phyloP scores from a whole-genome alignment of 768 basidiomycete genomes.

The Mycena sanguinolenta region DNA sequence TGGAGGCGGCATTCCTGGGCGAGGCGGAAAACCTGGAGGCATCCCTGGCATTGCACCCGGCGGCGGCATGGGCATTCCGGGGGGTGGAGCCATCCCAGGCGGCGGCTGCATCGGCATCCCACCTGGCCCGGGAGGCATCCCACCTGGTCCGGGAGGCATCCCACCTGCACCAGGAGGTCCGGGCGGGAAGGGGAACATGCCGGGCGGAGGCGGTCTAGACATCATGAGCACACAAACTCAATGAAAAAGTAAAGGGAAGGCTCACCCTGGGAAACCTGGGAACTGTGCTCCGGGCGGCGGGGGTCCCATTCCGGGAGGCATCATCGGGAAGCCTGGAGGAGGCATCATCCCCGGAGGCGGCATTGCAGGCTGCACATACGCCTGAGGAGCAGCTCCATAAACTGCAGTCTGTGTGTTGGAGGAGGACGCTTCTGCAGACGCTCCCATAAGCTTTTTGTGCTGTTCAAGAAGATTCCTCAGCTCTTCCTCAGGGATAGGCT shows the following conservation, averaged over 20 bases:
- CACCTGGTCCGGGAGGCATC: conserved; percentile 62
- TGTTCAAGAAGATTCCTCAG: conserved; percentile 87
- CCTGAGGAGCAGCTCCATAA: conserved; percentile 80
- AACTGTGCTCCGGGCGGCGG: conserved; percentile 47
- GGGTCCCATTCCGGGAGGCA: conserved; percentile 43
- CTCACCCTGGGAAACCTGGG: conserved; percentile 33
- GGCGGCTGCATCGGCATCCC: conserved; percentile 53
- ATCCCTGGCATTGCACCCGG: conserved; percentile 41
- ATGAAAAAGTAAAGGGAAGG: neutral
- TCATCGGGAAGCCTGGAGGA: conserved; percentile 34
- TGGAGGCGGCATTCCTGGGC: conserved; percentile 48
- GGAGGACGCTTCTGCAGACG: conserved; percentile 53
- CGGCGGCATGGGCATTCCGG: conserved; percentile 60
- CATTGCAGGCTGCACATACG: conserved; percentile 69
- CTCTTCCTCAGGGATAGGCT: conserved; percentile 84
- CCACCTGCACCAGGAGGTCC: conserved; percentile 62
- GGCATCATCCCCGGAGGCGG: conserved; percentile 44
- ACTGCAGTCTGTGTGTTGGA: conserved; percentile 62
- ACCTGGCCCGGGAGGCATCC: conserved; percentile 65
- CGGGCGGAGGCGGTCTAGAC: conserved; percentile 34
- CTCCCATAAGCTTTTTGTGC: conserved; percentile 94
- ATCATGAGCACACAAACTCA: neutral
- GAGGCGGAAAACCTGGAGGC: conserved; percentile 53
- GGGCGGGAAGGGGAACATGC: conserved; percentile 68
- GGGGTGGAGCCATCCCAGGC: conserved; percentile 56